Evolutionary conservation across 202 grass and related monocot species (phyloP), one percentile per base, ranked within the genome.

Genomic region (Schoenoplectus tabernaemontani): DNA sequence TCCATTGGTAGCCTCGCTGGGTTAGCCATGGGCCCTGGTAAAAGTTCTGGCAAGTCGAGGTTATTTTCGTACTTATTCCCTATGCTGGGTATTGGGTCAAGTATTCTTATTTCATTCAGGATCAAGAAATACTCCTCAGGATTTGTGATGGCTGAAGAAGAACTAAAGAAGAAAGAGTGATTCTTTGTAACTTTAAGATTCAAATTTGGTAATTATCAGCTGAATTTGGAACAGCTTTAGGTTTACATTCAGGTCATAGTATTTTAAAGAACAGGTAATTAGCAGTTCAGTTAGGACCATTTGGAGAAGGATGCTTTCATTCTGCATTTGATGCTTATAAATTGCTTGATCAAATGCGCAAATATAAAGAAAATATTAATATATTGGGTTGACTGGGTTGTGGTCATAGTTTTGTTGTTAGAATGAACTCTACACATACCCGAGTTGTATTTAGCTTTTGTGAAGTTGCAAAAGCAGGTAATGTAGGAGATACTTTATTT

Each of bases 1-100:
- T 99, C 96, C 9, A 86, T 95, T 23, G 92, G 93, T 81, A 95
- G 91, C 75, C 91, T 99, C 76, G 96, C 96, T 13, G 91, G 92
- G 36, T 87, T 88, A 70, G 96, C 96, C 13, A 86, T 94, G 77
- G 86, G 89, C 54, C 93, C 90, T 1, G 76, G 83, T 28, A 87
- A 88, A 75, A 84, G 85, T 80, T 90, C 91, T 57, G 83, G 93
- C 70, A 97, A 95, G 78, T 91, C 96, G 51, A 64, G 82, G 20
- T n/a, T 98, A 20, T 85, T 84, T 82, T 89, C 89, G 6, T 99
- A 95, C 64, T 56, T 95, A 8, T 95, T 95, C 42, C 92, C 96
- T 61, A 81, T 92, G 70, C 67, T 99, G 48, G 96, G 96, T 22
- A 95, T 99, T 64, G 81, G 82, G 9, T 95, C 89, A 5, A 91